Percentiles rank a stretch among this genome's conserved stretches.
These are phyloP conservation scores for Neonectria magnoliae DNA, from an alignment of 2,329 filamentous ascomycete genomes.

Conservation along the genomic window DNA sequence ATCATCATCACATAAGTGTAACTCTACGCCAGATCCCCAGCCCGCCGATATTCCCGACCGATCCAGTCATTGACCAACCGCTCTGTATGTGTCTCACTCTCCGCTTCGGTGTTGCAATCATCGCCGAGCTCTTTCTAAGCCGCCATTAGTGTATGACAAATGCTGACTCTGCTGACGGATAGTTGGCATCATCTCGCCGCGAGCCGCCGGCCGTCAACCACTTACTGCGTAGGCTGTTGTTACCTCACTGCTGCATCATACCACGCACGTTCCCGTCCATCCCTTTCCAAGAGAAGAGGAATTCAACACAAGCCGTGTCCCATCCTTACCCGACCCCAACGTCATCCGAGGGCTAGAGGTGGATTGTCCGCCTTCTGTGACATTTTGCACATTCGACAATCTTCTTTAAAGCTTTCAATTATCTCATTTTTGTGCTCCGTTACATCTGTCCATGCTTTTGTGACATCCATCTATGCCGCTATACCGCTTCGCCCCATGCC, in stretches of 20 bases:
- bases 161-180: conserved; percentile 35
- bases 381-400: not conserved
- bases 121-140: conserved; percentile 8
- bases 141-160: conserved; percentile 21
- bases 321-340: not conserved
- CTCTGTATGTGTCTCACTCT: not conserved
- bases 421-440: conserved; percentile 43
- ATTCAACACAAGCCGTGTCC: no score
- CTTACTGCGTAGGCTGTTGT: not conserved
- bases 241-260: not conserved
- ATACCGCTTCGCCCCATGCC: conserved; percentile 38
- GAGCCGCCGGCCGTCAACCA: not conserved
- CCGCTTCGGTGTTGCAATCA: conserved; percentile 8
- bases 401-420: conserved; percentile 40
- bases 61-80: conserved; percentile 12
- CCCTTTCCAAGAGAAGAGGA: not conserved
- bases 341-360: not conserved
- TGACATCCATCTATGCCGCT: conserved; percentile 40
- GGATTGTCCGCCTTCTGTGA: not conserved
- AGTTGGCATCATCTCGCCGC: conserved; percentile 24
- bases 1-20: conserved; percentile 11
- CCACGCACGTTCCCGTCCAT: not conserved
- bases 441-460: conserved; percentile 44
- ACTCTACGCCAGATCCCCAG: not conserved
- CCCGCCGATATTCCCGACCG: conserved; percentile 10